Conservation (phyloP, 75 land plant genomes). For the Pinus taeda region DNA sequence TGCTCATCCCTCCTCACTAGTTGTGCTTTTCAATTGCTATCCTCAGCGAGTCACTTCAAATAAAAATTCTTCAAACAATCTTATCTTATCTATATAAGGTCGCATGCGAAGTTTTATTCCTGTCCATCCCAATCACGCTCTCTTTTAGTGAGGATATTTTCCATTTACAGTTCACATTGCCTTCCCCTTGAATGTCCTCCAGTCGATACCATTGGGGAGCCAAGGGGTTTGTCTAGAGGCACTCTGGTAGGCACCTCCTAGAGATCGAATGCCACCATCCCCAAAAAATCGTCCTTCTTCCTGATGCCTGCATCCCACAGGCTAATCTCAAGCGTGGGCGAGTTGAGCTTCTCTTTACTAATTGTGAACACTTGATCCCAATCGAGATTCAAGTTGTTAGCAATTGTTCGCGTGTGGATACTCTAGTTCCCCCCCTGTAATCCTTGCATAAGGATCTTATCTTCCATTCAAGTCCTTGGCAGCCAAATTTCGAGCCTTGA, state of each 20-base stretch:
- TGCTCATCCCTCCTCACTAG: too few species aligned
- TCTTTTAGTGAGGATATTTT: too few species aligned
- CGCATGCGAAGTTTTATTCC: too few species aligned
- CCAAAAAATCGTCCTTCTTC: slow-evolving; percentile 37
- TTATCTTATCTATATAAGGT: too few species aligned
- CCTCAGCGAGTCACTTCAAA: too few species aligned
- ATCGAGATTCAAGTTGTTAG: slow-evolving; percentile 6
- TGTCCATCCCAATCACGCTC: too few species aligned
- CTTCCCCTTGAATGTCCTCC: slow-evolving; percentile 25
- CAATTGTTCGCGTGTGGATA: slow-evolving; percentile 37
- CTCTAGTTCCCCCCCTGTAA: slow-evolving; percentile 59
- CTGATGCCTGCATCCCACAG: slow-evolving; percentile 41
- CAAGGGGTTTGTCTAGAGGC: slow-evolving; percentile 79
- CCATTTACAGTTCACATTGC: too few species aligned
- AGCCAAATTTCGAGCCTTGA: slow-evolving; percentile 44
- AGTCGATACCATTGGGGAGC: slow-evolving; percentile 88
- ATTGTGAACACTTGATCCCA: slow-evolving; percentile 77
- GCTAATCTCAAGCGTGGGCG: slow-evolving; percentile 57
- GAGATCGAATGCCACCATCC: slow-evolving; percentile 66
- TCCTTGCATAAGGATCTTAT: slow-evolving; percentile 31
- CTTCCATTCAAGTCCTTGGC: slow-evolving; percentile 13
- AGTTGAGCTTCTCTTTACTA: slow-evolving; percentile 45
- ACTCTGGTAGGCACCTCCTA: slow-evolving; percentile 68
- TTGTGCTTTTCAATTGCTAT: too few species aligned
- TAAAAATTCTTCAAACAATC: too few species aligned